These are phyloP conservation scores for Collybia nuda DNA, from an alignment of 768 basidiomycete species.

Conservation along the genomic window DNA sequence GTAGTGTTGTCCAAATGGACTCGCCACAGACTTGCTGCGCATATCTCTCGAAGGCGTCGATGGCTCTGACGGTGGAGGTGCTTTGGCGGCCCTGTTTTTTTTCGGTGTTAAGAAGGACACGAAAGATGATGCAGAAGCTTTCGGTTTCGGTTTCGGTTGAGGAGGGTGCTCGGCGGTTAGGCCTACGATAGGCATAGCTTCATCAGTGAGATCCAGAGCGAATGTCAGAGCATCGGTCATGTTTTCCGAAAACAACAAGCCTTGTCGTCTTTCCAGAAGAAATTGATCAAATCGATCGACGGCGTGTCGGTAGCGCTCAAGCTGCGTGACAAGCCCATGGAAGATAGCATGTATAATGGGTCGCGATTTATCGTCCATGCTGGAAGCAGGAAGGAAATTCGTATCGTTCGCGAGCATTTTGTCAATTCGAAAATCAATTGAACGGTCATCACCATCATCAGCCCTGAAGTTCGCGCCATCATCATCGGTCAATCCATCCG, in stretches of 20 bases:
- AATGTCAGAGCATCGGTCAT: conserved; percentile 85
- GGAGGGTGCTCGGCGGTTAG: conserved; percentile 28
- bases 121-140: conserved; percentile 55
- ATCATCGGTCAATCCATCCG: conserved; percentile 9
- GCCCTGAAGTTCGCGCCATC: conserved; percentile 23
- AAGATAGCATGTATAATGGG: conserved; percentile 84
- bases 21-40: conserved; percentile 48
- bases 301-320: conserved; percentile 74
- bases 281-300: conserved; percentile 84
- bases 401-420: conserved; percentile 60
- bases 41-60: conserved; percentile 41
- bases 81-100: conserved; percentile 49
- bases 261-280: conserved; percentile 82
- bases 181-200: conserved; percentile 27
- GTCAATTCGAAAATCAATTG: conserved; percentile 75
- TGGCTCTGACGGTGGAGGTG: conserved; percentile 37
- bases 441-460: conserved; percentile 75
- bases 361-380: conserved; percentile 68
- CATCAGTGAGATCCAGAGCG: conserved; percentile 60
- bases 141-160: conserved; percentile 48
- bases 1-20: conserved; percentile 86
- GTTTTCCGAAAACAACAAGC: conserved; percentile 89
- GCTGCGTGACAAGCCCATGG: conserved; percentile 75
- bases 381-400: conserved; percentile 60
- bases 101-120: conserved; percentile 81